Base-by-base conservation (phyloP, 306 rosid genomes). In the Rosa lucieae region DNA sequence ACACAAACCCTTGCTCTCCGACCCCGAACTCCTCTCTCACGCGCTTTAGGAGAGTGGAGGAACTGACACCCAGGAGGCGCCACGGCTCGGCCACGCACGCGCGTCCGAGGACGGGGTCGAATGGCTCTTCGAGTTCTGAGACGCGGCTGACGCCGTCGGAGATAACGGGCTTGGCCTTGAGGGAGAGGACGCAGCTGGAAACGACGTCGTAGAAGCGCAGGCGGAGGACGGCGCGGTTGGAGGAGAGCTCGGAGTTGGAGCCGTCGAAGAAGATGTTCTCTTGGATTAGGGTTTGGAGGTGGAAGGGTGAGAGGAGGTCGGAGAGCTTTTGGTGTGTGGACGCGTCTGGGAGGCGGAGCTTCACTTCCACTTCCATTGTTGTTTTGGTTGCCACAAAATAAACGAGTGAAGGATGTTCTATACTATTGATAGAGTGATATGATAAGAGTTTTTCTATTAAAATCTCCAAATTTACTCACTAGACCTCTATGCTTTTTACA, bases 261-360 rank as follows among this genome's bases (percentile, higher is more conserved):
- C 92, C 94, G 62, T 90, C 90, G 77, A 90, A 88, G 84, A 90
- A 90, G 70, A 88, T 23, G 88, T 88, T 88, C 21, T 90, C 90
- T 88, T 90, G 92, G 82, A 86, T 53, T 2, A 74, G 56, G 43
- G 91, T 90, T 72, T 84, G 48, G 81, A 72, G 18, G 84, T 88
- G 90, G 79, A 86, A 90, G 3, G 90, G 88, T 2, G 85, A 61
- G 72, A 90, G 92, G 49, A 88, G 52, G 72, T 82, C 67, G 52
- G 88, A 82, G 80, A 90, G 89, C 49, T 83, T 90, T 77, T 90
- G 88, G 87, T 88, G 94, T 18, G 89, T 56, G 46, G 52, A 10
- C 14, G 90, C 77, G 81, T 86, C 89, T 18, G 80, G 76, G 67
- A 90, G 91, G 39, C 83, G 80, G 55, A 90, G 90, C 84, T 88